Evolutionary conservation across 2,329 filamentous ascomycete species (phyloP), one percentile per base, ranked within the genome.

Genomic region (Microsporum canis): DNA sequence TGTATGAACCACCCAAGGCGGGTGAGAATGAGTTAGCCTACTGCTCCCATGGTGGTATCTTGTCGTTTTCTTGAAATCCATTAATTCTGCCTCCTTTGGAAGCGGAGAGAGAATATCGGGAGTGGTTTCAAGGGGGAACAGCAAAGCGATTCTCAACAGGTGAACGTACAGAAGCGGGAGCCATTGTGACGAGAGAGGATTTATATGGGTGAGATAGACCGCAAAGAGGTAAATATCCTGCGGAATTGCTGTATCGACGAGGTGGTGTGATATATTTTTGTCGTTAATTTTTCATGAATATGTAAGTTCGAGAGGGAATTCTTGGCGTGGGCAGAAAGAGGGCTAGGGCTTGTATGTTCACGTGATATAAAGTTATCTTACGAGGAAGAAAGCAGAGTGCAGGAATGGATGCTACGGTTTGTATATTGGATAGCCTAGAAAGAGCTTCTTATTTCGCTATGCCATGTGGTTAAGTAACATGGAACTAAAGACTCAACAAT

Each of bases 191-290:
- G 74, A 72, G 8, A 41, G 57, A 49, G 39, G 23, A n/a, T 33
- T 5, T 36, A 27, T 59, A 17, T 36, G 41, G 17, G 29, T 51
- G 71, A 68, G 66, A 67, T 68, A 67, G 66, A 78, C 79, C 87
- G 87, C 87, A 91, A 90, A 91, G 87, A 91, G 77, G 81, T 94
- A 79, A 80, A 80, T 88, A 94, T 94, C 89, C 89, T 94, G 87
- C 89, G 89, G 66, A 51, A 17, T 36, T 36, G 51, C 33, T 34
- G 14, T 36, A n/a, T 55, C n/a, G 55, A 41, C 31, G 31, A 17
- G 36, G n/a, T 56, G 34, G 55, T 33, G 17, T 12, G 41, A 59
- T 39, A 49, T 12, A 47, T 59, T 47, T 49, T 49, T 29, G 57
- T 59, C 23, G 5, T 33, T 8, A 23, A 51, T 51, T 51, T 29